These are phyloP conservation scores for Globisporangium acanthophoron DNA, from an alignment of 352 stramenopile genomes.

Conservation along the genomic window DNA sequence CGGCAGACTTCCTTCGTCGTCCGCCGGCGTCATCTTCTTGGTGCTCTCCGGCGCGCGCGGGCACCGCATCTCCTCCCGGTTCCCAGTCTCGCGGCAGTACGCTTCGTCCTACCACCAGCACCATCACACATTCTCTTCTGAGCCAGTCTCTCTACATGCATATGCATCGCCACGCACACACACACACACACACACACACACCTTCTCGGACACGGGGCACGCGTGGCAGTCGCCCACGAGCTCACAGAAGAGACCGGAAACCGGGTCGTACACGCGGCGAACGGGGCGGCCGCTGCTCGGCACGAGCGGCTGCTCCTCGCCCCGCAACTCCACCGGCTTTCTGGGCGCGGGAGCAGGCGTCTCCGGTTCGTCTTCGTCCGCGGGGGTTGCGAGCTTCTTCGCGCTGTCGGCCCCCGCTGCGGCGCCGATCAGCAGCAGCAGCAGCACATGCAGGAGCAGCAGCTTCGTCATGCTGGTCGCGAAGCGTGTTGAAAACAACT, in stretches of 20 bases:
- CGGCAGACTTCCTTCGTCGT: not conserved
- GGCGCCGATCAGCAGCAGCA: constrained; percentile 7
- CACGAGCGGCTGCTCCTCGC: constrained; percentile 13
- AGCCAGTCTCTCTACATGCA: not conserved
- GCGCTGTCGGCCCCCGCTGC: constrained; percentile 11
- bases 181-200: not conserved
- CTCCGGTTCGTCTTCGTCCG: no score
- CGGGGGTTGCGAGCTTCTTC: not conserved
- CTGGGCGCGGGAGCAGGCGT: no score
- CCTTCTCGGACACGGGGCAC: constrained; percentile 51
- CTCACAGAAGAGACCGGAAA: constrained; percentile 53
- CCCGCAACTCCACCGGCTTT: not conserved
- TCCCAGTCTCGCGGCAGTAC: constrained; percentile 62
- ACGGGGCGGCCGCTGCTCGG: constrained; percentile 20
- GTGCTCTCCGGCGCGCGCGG: constrained; percentile 17
- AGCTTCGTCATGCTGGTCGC: not conserved
- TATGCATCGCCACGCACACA: not conserved
- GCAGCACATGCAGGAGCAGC: not conserved
- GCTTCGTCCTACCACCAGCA: constrained; percentile 27
- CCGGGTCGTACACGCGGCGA: constrained; percentile 57
- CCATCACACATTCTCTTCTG: not conserved
- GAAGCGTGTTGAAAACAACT: no score
- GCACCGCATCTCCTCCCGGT: constrained; percentile 65
- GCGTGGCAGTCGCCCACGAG: constrained; percentile 44
- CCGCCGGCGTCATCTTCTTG: not conserved